These are phyloP conservation scores for Fusarium begoniae DNA, from an alignment of 2,329 filamentous ascomycete genomes.

Conservation along the genomic window DNA sequence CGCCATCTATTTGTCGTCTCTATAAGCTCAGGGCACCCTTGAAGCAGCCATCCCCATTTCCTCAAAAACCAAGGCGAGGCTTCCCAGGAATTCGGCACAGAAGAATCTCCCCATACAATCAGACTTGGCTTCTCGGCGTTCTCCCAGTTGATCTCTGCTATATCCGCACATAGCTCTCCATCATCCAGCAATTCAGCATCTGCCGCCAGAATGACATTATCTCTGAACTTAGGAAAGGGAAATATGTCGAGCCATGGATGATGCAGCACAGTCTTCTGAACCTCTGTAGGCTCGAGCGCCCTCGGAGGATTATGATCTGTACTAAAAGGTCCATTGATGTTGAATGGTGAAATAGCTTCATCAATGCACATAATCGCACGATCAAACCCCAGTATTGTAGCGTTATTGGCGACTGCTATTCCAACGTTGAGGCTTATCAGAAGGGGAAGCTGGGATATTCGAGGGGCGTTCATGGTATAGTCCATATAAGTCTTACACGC, in stretches of 20 bases:
- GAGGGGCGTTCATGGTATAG: conserved; percentile 8
- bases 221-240: conserved; percentile 2
- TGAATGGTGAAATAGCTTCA: conserved; percentile 2
- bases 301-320: background rate
- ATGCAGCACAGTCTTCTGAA: background rate
- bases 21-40: conserved; percentile 10
- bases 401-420: conserved; percentile 15
- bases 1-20: conserved; percentile 20
- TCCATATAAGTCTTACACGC: conserved; percentile 13
- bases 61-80: conserved; percentile 6
- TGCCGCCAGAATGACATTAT: conserved; percentile 3
- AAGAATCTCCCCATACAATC: conserved; percentile 23
- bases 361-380: background rate
- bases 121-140: conserved; percentile 3
- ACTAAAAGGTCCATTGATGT: background rate
- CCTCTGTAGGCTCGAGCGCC: background rate
- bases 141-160: conserved; percentile 1
- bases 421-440: conserved; percentile 14
- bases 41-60: conserved; percentile 24
- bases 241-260: conserved; percentile 25
- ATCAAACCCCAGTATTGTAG: background rate
- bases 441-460: conserved; percentile 2
- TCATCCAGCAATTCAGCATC: background rate
- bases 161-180: conserved; percentile 2
- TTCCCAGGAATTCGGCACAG: conserved; percentile 13